Evolutionary conservation across 192 early-diverging fungal genomes (phyloP).

Genomic region (Oehlia diaphana): DNA sequence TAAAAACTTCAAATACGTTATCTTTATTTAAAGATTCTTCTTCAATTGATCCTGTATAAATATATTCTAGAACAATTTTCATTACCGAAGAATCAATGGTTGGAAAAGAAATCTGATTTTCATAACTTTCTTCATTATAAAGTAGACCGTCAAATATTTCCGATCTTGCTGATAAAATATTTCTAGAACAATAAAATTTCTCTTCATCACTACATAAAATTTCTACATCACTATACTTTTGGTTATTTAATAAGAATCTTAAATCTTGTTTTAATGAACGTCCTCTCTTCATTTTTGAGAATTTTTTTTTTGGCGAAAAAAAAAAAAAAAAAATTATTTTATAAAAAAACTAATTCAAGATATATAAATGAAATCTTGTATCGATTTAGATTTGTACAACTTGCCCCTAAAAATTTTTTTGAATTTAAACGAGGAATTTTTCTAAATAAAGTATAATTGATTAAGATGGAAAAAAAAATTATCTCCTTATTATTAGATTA

Average conservation of each 20-base stretch:
- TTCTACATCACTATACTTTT: conserved; percentile 19
- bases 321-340: too few species aligned
- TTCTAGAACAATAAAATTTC: background rate
- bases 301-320: background rate
- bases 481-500: too few species aligned
- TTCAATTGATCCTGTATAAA: background rate
- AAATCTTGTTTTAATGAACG: background rate
- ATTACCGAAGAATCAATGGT: conserved; percentile 5
- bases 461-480: too few species aligned
- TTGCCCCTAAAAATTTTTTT: too few species aligned
- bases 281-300: background rate
- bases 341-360: too few species aligned
- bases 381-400: too few species aligned
- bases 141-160: conserved; percentile 11
- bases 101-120: conserved; percentile 5
- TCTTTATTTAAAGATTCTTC: conserved; percentile 4
- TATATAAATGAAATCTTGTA: too few species aligned
- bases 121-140: conserved; percentile 4
- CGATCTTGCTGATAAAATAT: conserved; percentile 5
- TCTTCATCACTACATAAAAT: background rate
- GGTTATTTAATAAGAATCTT: background rate
- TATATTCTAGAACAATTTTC: conserved; percentile 20
- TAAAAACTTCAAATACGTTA: conserved; percentile 15
- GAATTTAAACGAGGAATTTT: too few species aligned
- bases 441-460: too few species aligned